Evolutionary conservation across 306 rosid species (phyloP).

Genomic region (Quercus glauca): DNA sequence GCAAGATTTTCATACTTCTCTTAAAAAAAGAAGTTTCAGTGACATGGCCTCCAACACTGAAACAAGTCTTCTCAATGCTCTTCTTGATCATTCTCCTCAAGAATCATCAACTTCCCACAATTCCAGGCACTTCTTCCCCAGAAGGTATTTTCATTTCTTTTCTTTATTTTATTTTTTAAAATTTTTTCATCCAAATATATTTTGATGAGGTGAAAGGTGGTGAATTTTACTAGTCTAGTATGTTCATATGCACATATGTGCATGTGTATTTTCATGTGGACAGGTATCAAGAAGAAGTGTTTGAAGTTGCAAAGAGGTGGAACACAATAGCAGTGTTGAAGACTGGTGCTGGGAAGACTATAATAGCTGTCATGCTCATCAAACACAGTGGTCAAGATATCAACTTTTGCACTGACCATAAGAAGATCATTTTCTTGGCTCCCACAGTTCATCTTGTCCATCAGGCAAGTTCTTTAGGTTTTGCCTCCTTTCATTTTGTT

Average conservation of each 20-base stretch:
- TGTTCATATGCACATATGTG: neutral
- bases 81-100: constrained; percentile 11
- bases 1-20: too few species aligned
- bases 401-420: constrained; percentile 31
- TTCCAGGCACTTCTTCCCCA: constrained; percentile 39
- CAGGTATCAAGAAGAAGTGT: constrained; percentile 69
- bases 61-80: neutral
- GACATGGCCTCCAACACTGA: neutral
- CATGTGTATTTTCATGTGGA: neutral
- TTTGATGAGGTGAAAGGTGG: neutral
- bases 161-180: neutral
- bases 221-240: neutral
- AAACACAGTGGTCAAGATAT: constrained; percentile 40
- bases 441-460: constrained; percentile 88
- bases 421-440: constrained; percentile 69
- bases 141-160: constrained; percentile 42
- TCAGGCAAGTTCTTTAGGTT: constrained; percentile 45
- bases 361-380: constrained; percentile 83
- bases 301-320: constrained; percentile 56
- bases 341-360: constrained; percentile 75
- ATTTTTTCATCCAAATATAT: too few species aligned
- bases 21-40: constrained; percentile 14
- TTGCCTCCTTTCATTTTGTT: neutral
- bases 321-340: constrained; percentile 84
- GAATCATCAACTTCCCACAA: neutral